A percentile compares a stretch with the other conserved stretches of the same genome.
These are phyloP conservation scores for Eucalyptus polybractea DNA, from an alignment of 345 rosid species.

Conservation along the genomic window DNA sequence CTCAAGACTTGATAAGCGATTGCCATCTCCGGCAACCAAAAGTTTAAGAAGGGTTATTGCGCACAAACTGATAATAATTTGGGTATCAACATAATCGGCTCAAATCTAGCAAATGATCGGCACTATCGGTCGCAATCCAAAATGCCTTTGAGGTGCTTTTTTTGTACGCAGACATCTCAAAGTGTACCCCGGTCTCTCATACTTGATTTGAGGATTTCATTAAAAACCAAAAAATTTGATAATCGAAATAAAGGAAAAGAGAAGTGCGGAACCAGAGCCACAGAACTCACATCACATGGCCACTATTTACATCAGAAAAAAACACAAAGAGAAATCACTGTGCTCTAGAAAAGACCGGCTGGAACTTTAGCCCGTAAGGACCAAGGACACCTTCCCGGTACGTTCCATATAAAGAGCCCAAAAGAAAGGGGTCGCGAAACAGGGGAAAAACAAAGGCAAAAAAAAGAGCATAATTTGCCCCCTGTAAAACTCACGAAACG, in stretches of 20 bases:
- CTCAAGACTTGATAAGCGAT: not conserved
- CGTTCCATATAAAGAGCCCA: not conserved
- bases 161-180: too few species aligned
- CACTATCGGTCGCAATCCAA: not conserved
- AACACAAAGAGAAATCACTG: not conserved
- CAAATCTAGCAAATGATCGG: not conserved
- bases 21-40: not conserved
- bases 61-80: not conserved
- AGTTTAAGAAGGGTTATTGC: rapidly evolving
- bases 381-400: not conserved
- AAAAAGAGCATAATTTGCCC: not conserved
- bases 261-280: not conserved
- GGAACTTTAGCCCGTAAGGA: not conserved
- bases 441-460: not conserved
- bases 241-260: too few species aligned
- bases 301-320: not conserved
- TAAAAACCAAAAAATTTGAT: too few species aligned
- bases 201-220: too few species aligned
- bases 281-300: not conserved
- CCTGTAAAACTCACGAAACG: not conserved
- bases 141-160: not conserved
- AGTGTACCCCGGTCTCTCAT: not conserved
- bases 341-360: not conserved
- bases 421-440: not conserved
- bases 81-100: not conserved